Conservation (phyloP, 148 eudicot species). For the Amaranthus palmeri region DNA sequence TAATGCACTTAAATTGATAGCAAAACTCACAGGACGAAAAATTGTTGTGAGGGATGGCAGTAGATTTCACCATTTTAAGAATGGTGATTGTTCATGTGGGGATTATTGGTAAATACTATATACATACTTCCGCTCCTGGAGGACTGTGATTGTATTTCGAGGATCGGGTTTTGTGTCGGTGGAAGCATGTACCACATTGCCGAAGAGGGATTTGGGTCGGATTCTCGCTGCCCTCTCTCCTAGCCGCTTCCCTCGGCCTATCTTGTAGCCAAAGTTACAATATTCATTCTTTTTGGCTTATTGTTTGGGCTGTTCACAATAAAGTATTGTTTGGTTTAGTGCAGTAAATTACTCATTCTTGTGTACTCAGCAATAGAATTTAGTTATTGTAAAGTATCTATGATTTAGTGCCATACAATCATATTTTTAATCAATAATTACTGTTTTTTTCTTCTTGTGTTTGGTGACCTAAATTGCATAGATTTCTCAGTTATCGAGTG, state of each 20-base stretch:
- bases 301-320: neutral
- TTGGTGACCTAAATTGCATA: too few species aligned
- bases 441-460: too few species aligned
- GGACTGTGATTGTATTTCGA: neutral
- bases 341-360: neutral
- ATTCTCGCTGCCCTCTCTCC: too few species aligned
- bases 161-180: neutral
- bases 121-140: conserved; percentile 1
- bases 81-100: conserved; percentile 77
- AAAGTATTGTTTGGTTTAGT: neutral
- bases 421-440: too few species aligned
- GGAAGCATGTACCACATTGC: neutral
- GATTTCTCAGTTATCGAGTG: too few species aligned
- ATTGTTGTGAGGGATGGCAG: conserved; percentile 68
- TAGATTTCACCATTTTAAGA: conserved; percentile 61
- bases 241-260: too few species aligned
- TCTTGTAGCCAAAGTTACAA: neutral
- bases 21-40: conserved; percentile 42
- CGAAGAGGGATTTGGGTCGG: too few species aligned
- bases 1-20: conserved; percentile 45
- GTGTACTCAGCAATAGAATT: too few species aligned
- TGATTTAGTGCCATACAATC: too few species aligned
- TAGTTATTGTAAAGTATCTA: too few species aligned
- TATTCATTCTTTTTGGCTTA: neutral
- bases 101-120: conserved; percentile 63